Evolutionary conservation across 2,329 filamentous ascomycete species (phyloP).

Genomic region (Cladosporium sp.): DNA sequence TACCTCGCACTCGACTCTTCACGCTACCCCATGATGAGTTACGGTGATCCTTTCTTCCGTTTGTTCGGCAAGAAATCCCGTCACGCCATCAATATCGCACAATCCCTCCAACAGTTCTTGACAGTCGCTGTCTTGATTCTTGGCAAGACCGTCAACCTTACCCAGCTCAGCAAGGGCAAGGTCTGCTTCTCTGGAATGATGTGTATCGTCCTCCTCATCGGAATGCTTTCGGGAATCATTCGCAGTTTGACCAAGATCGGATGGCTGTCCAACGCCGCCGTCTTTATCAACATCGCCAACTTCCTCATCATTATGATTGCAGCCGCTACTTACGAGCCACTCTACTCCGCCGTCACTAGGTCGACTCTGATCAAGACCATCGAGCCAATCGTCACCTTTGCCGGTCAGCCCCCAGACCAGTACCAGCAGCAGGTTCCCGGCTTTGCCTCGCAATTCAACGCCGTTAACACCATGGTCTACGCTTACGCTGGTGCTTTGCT

Average conservation of each 20-base stretch:
- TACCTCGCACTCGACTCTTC: conserved; percentile 44
- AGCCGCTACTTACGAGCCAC: conserved; percentile 50
- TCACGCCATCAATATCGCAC: conserved; percentile 41
- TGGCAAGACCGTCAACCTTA: conserved; percentile 55
- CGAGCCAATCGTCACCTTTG: conserved; percentile 39
- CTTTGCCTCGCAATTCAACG: conserved; percentile 25
- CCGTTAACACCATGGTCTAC: conserved; percentile 28
- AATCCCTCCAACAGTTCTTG: conserved; percentile 46
- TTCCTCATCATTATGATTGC: conserved; percentile 56
- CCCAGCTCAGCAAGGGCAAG: conserved; percentile 49
- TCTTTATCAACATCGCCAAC: conserved; percentile 56
- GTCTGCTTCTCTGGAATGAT: conserved; percentile 55
- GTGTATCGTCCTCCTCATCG: conserved; percentile 48
- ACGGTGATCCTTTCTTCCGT: conserved; percentile 45
- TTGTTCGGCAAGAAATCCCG: conserved; percentile 41
- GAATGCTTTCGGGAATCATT: conserved; percentile 57
- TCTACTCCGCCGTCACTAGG: conserved; percentile 40
- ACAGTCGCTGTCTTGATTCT: conserved; percentile 56
- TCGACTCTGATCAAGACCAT: conserved; percentile 25
- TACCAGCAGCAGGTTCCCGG: conserved; percentile 21
- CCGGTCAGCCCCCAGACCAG: conserved; percentile 39
- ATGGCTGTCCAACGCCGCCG: conserved; percentile 57
- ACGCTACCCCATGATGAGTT: conserved; percentile 43
- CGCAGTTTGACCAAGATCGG: conserved; percentile 56
- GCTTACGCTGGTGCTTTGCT: conserved; percentile 58